Evolutionary conservation across 495 filamentous ascomycete species (phyloP).

Genomic region (Staphylotrichum longicolle): DNA sequence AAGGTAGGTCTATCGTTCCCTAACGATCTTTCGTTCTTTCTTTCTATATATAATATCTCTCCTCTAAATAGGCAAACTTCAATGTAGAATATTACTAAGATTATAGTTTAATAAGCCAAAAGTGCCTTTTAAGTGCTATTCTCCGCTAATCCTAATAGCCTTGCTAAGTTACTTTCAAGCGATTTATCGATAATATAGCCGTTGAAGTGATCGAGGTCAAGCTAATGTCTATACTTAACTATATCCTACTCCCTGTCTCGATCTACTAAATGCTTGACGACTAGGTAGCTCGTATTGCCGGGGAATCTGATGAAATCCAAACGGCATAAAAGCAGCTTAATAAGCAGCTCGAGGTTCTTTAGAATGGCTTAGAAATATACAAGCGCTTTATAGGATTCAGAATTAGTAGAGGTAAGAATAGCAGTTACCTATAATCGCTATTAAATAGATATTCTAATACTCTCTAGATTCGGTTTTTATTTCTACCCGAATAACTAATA

Average conservation of each 20-base stretch:
- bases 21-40: no score
- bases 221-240: slow-evolving; percentile 46
- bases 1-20: no score
- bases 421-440: not conserved
- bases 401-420: slow-evolving; percentile 18
- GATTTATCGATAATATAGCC: slow-evolving; percentile 63
- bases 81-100: no score
- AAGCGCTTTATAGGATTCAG: slow-evolving; percentile 41
- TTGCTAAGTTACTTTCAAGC: slow-evolving; percentile 56
- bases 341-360: slow-evolving; percentile 53
- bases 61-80: no score
- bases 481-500: no score
- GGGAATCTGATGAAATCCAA: slow-evolving; percentile 53
- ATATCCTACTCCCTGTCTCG: slow-evolving; percentile 44
- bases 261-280: slow-evolving; percentile 47
- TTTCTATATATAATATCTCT: no score
- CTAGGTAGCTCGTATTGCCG: slow-evolving; percentile 50
- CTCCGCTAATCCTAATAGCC: no score
- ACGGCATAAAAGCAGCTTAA: slow-evolving; percentile 49
- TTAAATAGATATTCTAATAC: not conserved
- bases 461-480: slow-evolving; percentile 6
- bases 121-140: no score
- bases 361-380: slow-evolving; percentile 49
- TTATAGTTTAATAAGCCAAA: no score
- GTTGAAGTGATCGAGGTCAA: slow-evolving; percentile 59